phyloP scores from a whole-genome alignment of 805 yeast species.

The Saccharomycopsis amapae region DNA sequence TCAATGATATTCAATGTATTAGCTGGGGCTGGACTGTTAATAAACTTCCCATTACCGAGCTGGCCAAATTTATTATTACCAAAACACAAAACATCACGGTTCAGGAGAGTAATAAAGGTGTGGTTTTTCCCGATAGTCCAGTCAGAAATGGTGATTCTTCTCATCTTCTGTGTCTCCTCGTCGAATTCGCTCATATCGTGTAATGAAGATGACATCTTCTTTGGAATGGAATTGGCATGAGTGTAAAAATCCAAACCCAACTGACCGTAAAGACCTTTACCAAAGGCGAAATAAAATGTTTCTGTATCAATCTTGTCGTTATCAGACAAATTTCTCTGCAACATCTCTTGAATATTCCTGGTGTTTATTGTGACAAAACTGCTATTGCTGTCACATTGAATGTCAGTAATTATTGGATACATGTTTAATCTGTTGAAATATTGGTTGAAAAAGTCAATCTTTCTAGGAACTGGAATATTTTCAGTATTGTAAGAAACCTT shows the following conservation, averaged over 20 bases:
- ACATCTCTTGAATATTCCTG: conserved; percentile 26
- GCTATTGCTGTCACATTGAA: conserved; percentile 68
- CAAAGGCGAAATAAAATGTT: conserved; percentile 52
- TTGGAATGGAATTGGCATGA: conserved; percentile 67
- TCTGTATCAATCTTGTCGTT: conserved; percentile 26
- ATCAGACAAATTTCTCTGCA: conserved; percentile 26
- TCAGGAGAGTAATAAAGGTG: conserved; percentile 48
- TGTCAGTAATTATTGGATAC: conserved; percentile 41
- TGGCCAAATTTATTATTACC: conserved; percentile 84
- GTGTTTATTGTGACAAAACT: conserved; percentile 42
- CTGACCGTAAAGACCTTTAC: conserved; percentile 82
- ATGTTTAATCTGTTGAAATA: conserved; percentile 34
- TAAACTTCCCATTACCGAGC: conserved; percentile 72
- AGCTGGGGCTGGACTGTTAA: conserved; percentile 49
- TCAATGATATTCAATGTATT: conserved; percentile 51
- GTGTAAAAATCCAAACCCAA: conserved; percentile 71
- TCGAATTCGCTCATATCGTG: conserved; percentile 43
- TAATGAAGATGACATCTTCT: conserved; percentile 42
- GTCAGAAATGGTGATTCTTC: conserved; percentile 40
- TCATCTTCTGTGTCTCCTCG: conserved; percentile 36
- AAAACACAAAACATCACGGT: conserved; percentile 66
- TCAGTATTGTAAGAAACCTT: conserved; percentile 61
- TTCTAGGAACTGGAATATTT: conserved; percentile 61
- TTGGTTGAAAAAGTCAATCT: conserved; percentile 35
- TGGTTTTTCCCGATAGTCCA: conserved; percentile 66